Evolutionary conservation across 2,329 filamentous ascomycete species (phyloP).

Genomic region (Emergomyces pasteurianus): DNA sequence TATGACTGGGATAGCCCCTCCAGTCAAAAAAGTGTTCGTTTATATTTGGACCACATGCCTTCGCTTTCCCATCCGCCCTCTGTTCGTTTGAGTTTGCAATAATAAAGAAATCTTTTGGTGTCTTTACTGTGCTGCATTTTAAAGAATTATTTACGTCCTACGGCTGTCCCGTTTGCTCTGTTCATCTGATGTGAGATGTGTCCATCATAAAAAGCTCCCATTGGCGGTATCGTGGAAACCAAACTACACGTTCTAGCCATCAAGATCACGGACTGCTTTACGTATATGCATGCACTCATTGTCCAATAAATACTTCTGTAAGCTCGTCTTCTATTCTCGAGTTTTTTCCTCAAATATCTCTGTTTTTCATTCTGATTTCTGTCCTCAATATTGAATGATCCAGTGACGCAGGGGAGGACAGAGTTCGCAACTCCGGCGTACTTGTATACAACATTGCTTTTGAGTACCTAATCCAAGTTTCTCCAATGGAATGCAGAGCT

Average conservation of each 20-base stretch:
- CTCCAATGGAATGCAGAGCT: constrained; percentile 13
- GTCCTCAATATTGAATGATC: not conserved
- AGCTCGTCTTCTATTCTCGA: not conserved
- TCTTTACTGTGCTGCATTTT: not conserved
- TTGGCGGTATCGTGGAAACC: not conserved
- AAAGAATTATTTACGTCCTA: no score
- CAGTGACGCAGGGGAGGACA: not conserved
- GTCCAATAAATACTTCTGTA: not conserved
- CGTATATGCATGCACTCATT: no score
- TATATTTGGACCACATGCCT: not conserved
- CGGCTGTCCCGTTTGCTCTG: not conserved
- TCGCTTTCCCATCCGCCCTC: not conserved
- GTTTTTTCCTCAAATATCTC: not conserved
- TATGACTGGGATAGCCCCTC: not conserved
- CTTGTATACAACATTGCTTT: not conserved
- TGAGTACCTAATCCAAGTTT: not conserved
- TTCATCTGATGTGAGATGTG: not conserved
- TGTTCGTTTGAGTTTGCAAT: not conserved
- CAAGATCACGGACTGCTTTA: not conserved
- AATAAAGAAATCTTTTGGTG: not conserved
- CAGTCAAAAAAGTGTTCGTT: not conserved
- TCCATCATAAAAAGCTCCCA: not conserved
- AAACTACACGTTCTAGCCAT: not conserved
- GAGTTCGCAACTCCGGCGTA: not conserved
- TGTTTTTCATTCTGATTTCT: not conserved